Conservation (phyloP, 441 rosid species). For the Gossypium aridum region DNA sequence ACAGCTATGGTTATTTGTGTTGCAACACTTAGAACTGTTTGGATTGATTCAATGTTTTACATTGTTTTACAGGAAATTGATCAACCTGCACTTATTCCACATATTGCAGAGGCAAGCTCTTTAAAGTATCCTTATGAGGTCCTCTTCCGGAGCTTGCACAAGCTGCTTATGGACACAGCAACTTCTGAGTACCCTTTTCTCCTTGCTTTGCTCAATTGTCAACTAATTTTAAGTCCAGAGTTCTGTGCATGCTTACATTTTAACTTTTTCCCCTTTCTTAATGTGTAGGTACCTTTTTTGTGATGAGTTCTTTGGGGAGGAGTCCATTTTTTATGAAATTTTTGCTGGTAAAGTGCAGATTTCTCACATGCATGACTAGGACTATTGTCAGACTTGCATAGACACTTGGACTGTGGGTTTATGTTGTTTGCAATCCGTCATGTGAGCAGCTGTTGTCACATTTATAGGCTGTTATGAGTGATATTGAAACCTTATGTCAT, state of each 20-base stretch:
- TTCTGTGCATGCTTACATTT: conserved; percentile 5
- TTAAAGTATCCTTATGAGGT: conserved; percentile 96
- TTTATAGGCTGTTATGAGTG: neutral
- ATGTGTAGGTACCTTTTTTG: conserved; percentile 85
- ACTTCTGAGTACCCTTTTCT: conserved; percentile 82
- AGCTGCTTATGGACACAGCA: conserved; percentile 98
- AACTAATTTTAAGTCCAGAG: neutral
- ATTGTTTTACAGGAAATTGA: conserved; percentile 73
- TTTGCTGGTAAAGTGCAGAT: conserved; percentile 56
- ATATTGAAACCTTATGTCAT: neutral
- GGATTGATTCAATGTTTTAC: conserved; percentile 10
- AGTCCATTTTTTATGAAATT: conserved; percentile 78
- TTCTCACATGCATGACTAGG: neutral
- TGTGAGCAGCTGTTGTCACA: neutral
- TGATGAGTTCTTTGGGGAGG: conserved; percentile 97
- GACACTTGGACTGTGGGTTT: neutral
- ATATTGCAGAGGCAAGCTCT: conserved; percentile 97
- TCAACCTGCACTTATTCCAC: conserved; percentile 98
- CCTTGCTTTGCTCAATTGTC: conserved; percentile 15
- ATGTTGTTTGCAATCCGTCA: neutral
- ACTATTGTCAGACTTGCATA: neutral
- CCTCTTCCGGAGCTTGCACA: conserved; percentile 95
- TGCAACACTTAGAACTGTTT: neutral
- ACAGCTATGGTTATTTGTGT: neutral
- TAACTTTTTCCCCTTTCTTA: neutral